A percentile compares a stretch with the other conserved stretches of the same genome.
phyloP scores from a whole-genome alignment of 495 filamentous ascomycete genomes.

The Podospora bellae-mahoneyi region DNA sequence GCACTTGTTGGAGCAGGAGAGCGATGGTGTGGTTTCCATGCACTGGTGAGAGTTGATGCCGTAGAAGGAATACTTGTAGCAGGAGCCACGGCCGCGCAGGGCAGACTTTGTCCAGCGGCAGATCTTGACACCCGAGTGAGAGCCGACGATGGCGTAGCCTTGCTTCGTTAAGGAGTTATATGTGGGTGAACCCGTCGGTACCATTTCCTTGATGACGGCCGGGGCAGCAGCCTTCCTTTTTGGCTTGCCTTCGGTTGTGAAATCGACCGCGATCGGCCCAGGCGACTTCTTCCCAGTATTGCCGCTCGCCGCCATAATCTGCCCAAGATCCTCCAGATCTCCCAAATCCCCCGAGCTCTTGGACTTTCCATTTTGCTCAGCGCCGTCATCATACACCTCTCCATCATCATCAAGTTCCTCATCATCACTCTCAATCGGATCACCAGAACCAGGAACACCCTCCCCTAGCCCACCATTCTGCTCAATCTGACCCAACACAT shows the following conservation, averaged over 20 bases:
- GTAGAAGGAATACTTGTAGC: conserved; percentile 97
- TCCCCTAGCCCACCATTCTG: conserved; percentile 67
- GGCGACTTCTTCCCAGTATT: conserved; percentile 20
- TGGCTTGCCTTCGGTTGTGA: conserved; percentile 62
- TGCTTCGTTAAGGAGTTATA: conserved; percentile 88
- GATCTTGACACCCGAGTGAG: conserved; percentile 94
- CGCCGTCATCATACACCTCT: conserved; percentile 47
- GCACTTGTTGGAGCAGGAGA: conserved; percentile 96
- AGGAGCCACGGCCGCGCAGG: conserved; percentile 89
- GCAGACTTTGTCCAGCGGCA: conserved; percentile 98
- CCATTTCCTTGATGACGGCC: conserved; percentile 76
- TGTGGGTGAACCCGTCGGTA: conserved; percentile 83
- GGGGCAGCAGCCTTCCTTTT: conserved; percentile 45
- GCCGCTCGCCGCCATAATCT: conserved; percentile 50
- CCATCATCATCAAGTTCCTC: conserved; percentile 58
- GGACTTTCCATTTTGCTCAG: conserved; percentile 34
- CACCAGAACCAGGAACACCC: conserved; percentile 75
- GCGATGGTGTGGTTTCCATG: conserved; percentile 94
- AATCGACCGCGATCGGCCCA: conserved; percentile 75
- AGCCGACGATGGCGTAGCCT: conserved; percentile 91
- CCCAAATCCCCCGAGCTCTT: conserved; percentile 52
- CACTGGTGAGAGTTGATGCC: conserved; percentile 93
- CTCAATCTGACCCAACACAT: conserved; percentile 61
- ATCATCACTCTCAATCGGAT: conserved; percentile 77
- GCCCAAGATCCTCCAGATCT: conserved; percentile 84